Evolutionary conservation across 1,139 yeast genomes (phyloP).

Genomic region (Blastobotrys capitulatus): DNA sequence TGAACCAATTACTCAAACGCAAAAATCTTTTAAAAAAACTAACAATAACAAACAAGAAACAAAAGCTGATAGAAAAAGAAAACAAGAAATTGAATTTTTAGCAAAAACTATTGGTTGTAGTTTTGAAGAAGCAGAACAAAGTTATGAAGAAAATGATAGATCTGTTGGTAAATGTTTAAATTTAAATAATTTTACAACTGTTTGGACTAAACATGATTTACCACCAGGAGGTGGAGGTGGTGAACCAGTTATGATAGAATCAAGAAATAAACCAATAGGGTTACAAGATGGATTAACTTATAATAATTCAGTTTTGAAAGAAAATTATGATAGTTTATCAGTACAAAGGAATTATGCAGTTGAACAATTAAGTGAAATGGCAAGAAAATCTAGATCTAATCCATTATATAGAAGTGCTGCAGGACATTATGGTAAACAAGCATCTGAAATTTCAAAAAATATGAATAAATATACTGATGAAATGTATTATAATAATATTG

Average conservation of each 20-base stretch:
- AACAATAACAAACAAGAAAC: not conserved
- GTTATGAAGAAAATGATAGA: slow-evolving; percentile 11
- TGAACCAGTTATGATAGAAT: not conserved
- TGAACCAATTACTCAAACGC: slow-evolving; percentile 9
- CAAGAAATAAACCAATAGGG: not conserved
- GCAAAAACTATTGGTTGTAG: slow-evolving; percentile 3
- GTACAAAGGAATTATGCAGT: slow-evolving; percentile 5
- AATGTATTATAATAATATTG: slow-evolving; percentile 15
- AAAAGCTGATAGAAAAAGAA: not conserved
- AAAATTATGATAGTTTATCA: not conserved
- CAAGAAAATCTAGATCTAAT: slow-evolving; percentile 22
- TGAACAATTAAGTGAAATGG: slow-evolving; percentile 15
- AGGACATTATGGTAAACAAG: slow-evolving; percentile 24
- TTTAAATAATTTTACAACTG: not conserved
- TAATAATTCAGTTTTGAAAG: not conserved
- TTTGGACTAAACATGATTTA: too few species aligned
- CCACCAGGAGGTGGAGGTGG: not conserved
- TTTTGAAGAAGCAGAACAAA: slow-evolving; percentile 8
- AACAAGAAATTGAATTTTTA: slow-evolving; percentile 10
- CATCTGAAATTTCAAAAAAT: slow-evolving; percentile 7
- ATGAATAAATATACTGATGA: slow-evolving; percentile 16
- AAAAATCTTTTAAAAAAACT: not conserved
- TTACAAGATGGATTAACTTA: not conserved
- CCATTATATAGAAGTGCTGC: slow-evolving; percentile 27
- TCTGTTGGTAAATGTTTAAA: slow-evolving; percentile 10